Percentiles rank a stretch among this genome's conserved stretches.
Conservation (phyloP, 1,139 yeast genomes). For the Kurtzmaniella quercitrusa region DNA sequence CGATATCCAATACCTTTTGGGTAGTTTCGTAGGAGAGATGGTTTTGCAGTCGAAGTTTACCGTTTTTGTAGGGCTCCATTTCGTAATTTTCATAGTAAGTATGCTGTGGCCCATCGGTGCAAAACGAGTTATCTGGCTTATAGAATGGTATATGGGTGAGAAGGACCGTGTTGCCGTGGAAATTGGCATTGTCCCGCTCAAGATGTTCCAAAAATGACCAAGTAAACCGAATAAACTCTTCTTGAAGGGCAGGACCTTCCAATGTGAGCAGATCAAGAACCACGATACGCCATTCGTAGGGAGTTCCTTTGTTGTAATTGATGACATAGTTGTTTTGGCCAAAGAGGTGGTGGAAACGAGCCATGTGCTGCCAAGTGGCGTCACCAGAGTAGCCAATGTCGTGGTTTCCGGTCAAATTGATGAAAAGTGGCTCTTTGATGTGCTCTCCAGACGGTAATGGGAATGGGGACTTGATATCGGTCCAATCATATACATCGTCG, state of each 20-base stretch:
- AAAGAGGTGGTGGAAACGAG: slow-evolving; percentile 66
- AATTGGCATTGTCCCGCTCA: slow-evolving; percentile 41
- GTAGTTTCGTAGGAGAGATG: slow-evolving; percentile 67
- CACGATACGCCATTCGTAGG: slow-evolving; percentile 77
- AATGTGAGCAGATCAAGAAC: slow-evolving; percentile 78
- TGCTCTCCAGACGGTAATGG: slow-evolving; percentile 21
- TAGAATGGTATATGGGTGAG: slow-evolving; percentile 88
- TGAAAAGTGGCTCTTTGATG: slow-evolving; percentile 48
- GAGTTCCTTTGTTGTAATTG: slow-evolving; percentile 58
- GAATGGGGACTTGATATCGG: slow-evolving; percentile 26
- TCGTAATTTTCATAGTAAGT: slow-evolving; percentile 55
- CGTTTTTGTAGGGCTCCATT: slow-evolving; percentile 63
- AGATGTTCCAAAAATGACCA: slow-evolving; percentile 67
- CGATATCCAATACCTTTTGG: slow-evolving; percentile 59
- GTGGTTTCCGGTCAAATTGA: slow-evolving; percentile 90
- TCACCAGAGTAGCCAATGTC: slow-evolving; percentile 96
- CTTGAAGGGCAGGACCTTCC: slow-evolving; percentile 88
- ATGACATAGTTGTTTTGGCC: slow-evolving; percentile 84
- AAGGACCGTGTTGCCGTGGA: slow-evolving; percentile 75
- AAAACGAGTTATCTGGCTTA: slow-evolving; percentile 66
- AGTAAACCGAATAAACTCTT: slow-evolving; percentile 60
- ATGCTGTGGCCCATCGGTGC: slow-evolving; percentile 78
- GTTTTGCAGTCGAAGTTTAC: slow-evolving; percentile 79
- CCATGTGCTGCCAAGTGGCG: slow-evolving; percentile 86
- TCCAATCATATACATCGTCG: slow-evolving; percentile 65